Evolutionary conservation across 495 filamentous ascomycete species (phyloP).

Genomic region (Penicillium fimorum): DNA sequence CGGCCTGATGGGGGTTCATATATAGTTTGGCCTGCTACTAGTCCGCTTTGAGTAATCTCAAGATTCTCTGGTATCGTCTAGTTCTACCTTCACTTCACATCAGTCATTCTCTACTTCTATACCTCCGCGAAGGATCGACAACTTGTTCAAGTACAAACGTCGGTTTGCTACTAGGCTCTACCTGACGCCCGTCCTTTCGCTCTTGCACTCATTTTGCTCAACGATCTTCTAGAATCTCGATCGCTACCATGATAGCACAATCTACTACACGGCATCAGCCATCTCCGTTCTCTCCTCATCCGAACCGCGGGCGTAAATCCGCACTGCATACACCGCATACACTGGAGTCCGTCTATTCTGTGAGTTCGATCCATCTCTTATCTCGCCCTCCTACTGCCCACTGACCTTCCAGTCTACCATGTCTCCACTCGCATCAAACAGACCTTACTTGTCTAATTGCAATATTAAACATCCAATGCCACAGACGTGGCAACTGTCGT

Average conservation of each 20-base stretch:
- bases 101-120: not conserved
- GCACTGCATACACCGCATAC: not conserved
- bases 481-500: not conserved
- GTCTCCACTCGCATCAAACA: not conserved
- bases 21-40: not conserved
- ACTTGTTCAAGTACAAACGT: not conserved
- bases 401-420: not conserved
- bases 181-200: not conserved
- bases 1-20: conserved; percentile 1
- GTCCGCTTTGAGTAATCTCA: not conserved
- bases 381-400: not conserved
- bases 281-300: not conserved
- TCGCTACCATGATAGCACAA: not conserved
- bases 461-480: not conserved
- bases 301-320: not conserved
- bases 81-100: not conserved
- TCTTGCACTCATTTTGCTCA: not conserved
- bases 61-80: not conserved
- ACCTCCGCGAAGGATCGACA: not conserved
- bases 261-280: not conserved
- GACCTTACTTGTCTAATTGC: not conserved
- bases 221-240: not conserved
- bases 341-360: not conserved
- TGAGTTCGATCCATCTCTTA: not conserved
- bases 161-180: not conserved